Evolutionary conservation across 805 yeast genomes (phyloP).

Genomic region (Kockiozyma suomiensis): DNA sequence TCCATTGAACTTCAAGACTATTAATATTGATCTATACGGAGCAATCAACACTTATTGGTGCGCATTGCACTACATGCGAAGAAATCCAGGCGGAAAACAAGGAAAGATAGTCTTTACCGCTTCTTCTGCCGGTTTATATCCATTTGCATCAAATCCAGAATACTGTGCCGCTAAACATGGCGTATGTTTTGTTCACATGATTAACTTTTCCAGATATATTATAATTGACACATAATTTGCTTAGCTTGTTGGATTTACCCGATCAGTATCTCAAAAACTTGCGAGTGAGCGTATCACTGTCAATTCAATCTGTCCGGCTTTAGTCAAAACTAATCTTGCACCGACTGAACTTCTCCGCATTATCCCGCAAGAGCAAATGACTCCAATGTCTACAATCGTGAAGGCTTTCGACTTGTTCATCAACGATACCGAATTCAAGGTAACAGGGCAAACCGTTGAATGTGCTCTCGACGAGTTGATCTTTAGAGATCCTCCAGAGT

Average conservation of each 20-base stretch:
- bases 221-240: not conserved
- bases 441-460: not conserved
- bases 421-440: not conserved
- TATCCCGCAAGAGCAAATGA: not conserved
- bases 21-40: conserved; percentile 1
- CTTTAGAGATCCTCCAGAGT: not conserved
- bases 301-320: not conserved
- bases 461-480: not conserved
- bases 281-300: not conserved
- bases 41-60: not conserved
- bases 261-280: conserved; percentile 1
- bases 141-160: conserved; percentile 3
- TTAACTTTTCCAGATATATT: not conserved
- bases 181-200: not conserved
- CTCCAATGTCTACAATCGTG: conserved; percentile 4
- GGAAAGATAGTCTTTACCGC: conserved; percentile 5
- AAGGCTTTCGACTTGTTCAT: not conserved
- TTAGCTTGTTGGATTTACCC: conserved; percentile 7
- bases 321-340: not conserved
- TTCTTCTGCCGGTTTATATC: conserved; percentile 6
- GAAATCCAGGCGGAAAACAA: not conserved
- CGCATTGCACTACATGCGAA: not conserved
- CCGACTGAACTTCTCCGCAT: not conserved
- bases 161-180: conserved; percentile 9
- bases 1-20: not conserved